These are phyloP conservation scores for Purpureocillium lavendulum DNA, from an alignment of 2,329 filamentous ascomycete species.

Conservation along the genomic window DNA sequence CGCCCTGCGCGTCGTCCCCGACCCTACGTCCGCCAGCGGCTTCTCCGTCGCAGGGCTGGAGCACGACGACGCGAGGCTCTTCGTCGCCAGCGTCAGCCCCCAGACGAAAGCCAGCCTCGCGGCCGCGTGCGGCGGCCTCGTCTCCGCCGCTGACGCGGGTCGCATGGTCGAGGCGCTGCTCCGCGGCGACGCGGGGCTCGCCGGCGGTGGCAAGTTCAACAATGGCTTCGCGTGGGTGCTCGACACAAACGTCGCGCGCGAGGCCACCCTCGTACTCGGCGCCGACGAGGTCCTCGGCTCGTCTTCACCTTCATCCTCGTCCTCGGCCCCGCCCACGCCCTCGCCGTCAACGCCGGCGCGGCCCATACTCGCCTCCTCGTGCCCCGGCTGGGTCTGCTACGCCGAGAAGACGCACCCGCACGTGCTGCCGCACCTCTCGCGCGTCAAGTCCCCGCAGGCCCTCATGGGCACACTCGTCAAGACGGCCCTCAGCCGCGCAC, in stretches of 20 bases:
- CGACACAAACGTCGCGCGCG: conserved; percentile 77
- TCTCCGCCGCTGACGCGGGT: conserved; percentile 66
- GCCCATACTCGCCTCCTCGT: conserved; percentile 79
- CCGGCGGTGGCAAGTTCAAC: conserved; percentile 58
- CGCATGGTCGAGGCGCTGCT: conserved; percentile 78
- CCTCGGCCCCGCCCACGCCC: no score
- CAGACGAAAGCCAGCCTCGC: conserved; percentile 86
- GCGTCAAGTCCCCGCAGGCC: conserved; percentile 89
- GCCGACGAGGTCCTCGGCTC: conserved; percentile 57
- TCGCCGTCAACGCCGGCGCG: conserved; percentile 19
- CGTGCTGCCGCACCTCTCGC: conserved; percentile 82
- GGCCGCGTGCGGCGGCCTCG: conserved; percentile 65
- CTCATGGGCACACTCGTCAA: conserved; percentile 86
- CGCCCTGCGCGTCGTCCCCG: conserved; percentile 28
- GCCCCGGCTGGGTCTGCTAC: conserved; percentile 98
- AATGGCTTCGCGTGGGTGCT: conserved; percentile 84
- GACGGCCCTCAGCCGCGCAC: conserved; percentile 65
- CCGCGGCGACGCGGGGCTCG: conserved; percentile 56
- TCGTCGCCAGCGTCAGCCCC: conserved; percentile 87
- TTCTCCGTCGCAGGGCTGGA: conserved; percentile 43
- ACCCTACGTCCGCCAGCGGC: conserved; percentile 16
- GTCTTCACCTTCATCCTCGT: no score
- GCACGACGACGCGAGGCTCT: conserved; percentile 60
- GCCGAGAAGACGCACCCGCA: conserved; percentile 97
- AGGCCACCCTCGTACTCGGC: conserved; percentile 73